phyloP scores from a whole-genome alignment of 768 basidiomycete genomes.

The Hygrophorus russula region DNA sequence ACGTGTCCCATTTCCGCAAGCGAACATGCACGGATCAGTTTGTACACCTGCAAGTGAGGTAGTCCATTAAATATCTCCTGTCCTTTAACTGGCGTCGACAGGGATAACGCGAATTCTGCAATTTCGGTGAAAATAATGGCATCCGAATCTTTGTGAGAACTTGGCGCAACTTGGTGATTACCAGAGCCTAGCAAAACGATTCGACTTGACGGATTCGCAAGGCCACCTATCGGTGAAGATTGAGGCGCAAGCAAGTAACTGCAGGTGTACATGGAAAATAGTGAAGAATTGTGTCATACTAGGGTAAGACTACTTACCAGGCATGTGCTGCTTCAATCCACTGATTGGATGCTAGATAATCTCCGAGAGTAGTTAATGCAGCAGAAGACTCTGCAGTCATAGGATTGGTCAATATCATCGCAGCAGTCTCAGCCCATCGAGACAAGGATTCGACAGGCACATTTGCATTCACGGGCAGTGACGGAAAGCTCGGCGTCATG shows the following conservation, averaged over 20 bases:
- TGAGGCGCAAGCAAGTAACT: conserved; percentile 85
- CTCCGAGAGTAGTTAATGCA: conserved; percentile 76
- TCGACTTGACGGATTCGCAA: conserved; percentile 56
- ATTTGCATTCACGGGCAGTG: conserved; percentile 27
- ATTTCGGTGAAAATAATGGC: conserved; percentile 82
- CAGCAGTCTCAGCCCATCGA: conserved; percentile 79
- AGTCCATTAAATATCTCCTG: conserved; percentile 80
- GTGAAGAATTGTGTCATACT: not conserved
- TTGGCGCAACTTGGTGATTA: conserved; percentile 37
- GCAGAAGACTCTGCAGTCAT: conserved; percentile 55
- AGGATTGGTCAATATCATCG: conserved; percentile 74
- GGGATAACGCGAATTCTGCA: conserved; percentile 79
- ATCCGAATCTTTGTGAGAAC: conserved; percentile 58
- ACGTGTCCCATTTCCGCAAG: conserved; percentile 79
- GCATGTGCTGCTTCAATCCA: conserved; percentile 82
- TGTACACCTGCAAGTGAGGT: conserved; percentile 81
- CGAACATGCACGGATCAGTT: conserved; percentile 62
- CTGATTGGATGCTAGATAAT: conserved; percentile 60
- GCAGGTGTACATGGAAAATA: not conserved
- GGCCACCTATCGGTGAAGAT: conserved; percentile 60
- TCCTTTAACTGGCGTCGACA: conserved; percentile 64
- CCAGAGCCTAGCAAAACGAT: conserved; percentile 66
- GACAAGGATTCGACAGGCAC: conserved; percentile 55
- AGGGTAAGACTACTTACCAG: conserved; percentile 51
- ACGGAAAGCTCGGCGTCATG: conserved; percentile 50